Percentiles rank a stretch among this genome's conserved stretches.
Conservation (phyloP, 129 eudicot genomes). For the Glebionis coronaria region DNA sequence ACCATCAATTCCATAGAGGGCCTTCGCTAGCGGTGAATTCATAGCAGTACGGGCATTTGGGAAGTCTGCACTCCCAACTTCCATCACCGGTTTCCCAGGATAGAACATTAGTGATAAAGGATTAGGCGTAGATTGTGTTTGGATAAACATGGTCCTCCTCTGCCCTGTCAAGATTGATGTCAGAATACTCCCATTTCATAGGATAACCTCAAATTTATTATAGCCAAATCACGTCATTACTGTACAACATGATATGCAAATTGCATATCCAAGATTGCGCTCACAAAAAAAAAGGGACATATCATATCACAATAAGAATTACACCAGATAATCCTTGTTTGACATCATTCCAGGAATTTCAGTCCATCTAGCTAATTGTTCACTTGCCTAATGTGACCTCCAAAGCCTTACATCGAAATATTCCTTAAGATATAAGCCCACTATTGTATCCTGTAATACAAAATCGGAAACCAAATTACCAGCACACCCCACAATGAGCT, state of each 20-base stretch:
- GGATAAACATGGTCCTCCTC: conserved; percentile 94
- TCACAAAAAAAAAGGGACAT: conserved; percentile 3
- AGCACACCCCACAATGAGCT: too few relatives aligned
- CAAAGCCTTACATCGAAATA: not conserved
- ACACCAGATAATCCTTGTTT: not conserved
- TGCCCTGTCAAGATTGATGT: conserved; percentile 54
- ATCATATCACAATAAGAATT: not conserved
- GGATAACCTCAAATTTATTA: not conserved
- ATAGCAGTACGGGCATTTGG: conserved; percentile 95
- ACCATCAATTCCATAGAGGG: conserved; percentile 90
- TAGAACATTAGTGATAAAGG: conserved; percentile 87
- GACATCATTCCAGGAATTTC: too few relatives aligned
- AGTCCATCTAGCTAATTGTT: not conserved
- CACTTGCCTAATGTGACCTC: not conserved
- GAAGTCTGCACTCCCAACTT: conserved; percentile 88
- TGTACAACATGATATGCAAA: conserved; percentile 2
- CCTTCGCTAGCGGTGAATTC: conserved; percentile 85
- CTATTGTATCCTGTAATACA: too few relatives aligned
- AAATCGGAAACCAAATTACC: too few relatives aligned
- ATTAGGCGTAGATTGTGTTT: conserved; percentile 92
- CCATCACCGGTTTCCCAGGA: conserved; percentile 96
- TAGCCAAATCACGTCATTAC: not conserved
- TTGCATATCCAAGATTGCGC: not conserved
- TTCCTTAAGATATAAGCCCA: not conserved
- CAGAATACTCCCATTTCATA: conserved; percentile 20